Conservation (phyloP, 2,329 filamentous ascomycete species). For the Epichloe sylvatica region DNA sequence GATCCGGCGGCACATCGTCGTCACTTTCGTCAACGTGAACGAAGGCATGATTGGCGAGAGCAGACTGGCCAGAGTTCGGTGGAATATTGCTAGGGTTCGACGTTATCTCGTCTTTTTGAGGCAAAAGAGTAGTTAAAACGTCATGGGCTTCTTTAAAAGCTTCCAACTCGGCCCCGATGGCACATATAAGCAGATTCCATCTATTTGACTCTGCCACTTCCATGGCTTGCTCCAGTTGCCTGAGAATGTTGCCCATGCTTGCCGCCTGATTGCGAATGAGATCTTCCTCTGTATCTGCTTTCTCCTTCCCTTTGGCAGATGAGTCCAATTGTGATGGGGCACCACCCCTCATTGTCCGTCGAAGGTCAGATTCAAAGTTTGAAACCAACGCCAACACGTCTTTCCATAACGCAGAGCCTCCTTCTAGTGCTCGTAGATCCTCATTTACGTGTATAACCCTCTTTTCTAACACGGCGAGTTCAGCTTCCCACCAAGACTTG, state of each 20-base stretch:
- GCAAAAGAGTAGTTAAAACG: conserved; percentile 27
- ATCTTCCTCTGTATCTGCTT: conserved; percentile 19
- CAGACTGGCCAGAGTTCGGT: background rate
- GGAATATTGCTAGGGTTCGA: background rate
- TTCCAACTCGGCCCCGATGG: conserved; percentile 60
- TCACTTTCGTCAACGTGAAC: conserved; percentile 9
- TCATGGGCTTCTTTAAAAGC: conserved; percentile 48
- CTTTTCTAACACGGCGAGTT: conserved; percentile 41
- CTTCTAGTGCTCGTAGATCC: conserved; percentile 51
- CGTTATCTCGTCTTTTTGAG: background rate
- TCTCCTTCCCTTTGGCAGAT: conserved; percentile 18
- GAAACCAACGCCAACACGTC: conserved; percentile 44
- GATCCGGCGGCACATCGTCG: conserved; percentile 10
- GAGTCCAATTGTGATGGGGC: conserved; percentile 7
- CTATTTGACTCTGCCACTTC: conserved; percentile 42
- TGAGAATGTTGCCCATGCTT: conserved; percentile 43
- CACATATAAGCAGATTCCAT: conserved; percentile 65
- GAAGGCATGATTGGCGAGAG: background rate
- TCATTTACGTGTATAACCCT: conserved; percentile 42
- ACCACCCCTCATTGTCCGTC: conserved; percentile 34
- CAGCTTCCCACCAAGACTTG: conserved; percentile 53
- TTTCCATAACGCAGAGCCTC: conserved; percentile 54
- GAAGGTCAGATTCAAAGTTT: conserved; percentile 50
- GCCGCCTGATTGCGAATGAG: conserved; percentile 32
- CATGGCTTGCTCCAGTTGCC: conserved; percentile 39